These are phyloP conservation scores for Rosa persica DNA, from an alignment of 306 rosid genomes.

Conservation along the genomic window DNA sequence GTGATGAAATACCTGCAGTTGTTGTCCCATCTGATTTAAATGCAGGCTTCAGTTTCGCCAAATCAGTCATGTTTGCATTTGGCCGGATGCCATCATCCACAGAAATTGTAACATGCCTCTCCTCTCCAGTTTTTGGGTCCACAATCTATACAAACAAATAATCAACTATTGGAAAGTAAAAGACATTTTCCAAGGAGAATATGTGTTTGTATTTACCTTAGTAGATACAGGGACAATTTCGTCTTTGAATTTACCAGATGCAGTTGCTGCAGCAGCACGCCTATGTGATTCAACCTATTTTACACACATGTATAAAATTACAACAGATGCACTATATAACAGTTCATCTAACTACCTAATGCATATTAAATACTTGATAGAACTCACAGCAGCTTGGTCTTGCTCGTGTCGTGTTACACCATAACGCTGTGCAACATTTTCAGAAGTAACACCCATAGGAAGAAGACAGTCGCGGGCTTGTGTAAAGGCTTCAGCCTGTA, in stretches of 20 bases:
- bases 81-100: slow-evolving; percentile 87
- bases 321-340: not conserved
- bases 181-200: not conserved
- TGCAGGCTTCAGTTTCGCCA: slow-evolving; percentile 86
- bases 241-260: slow-evolving; percentile 83
- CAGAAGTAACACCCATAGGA: slow-evolving; percentile 93
- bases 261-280: slow-evolving; percentile 84
- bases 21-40: slow-evolving; percentile 76
- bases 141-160: slow-evolving; percentile 48
- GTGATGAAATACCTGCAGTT: slow-evolving; percentile 63
- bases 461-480: slow-evolving; percentile 89
- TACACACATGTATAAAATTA: slow-evolving; percentile 7
- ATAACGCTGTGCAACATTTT: slow-evolving; percentile 75
- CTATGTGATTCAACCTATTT: slow-evolving; percentile 79
- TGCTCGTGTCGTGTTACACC: slow-evolving; percentile 88
- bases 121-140: slow-evolving; percentile 82
- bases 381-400: slow-evolving; percentile 90
- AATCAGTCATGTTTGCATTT: slow-evolving; percentile 49
- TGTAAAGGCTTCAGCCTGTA: slow-evolving; percentile 51
- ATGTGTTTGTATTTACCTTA: slow-evolving; percentile 49
- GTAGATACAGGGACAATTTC: slow-evolving; percentile 86
- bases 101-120: slow-evolving; percentile 58
- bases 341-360: slow-evolving; percentile 1
- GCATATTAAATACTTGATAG: slow-evolving; percentile 19
- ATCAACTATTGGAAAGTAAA: slow-evolving; percentile 22